A percentile compares a stretch with the other conserved stretches of the same genome.
phyloP scores from a whole-genome alignment of 1,284 basidiomycete genomes.

The Sphaerobolus stellatus region DNA sequence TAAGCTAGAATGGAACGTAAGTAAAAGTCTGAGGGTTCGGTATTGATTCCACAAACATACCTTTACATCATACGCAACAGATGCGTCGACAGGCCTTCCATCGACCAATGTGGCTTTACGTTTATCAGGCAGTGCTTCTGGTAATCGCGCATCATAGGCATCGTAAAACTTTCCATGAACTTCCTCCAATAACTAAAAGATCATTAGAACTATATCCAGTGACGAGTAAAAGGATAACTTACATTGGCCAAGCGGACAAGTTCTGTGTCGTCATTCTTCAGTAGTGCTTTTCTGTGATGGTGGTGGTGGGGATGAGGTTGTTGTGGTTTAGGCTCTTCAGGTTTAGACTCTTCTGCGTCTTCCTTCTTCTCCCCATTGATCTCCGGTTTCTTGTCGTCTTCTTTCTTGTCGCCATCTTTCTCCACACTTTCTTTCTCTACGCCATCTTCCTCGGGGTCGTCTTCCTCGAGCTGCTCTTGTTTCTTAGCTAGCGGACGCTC shows the following conservation, averaged over 20 bases:
- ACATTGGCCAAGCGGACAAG: slow-evolving; percentile 75
- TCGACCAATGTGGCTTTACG: slow-evolving; percentile 28
- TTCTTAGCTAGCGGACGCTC: slow-evolving; percentile 85
- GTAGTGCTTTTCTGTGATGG: slow-evolving; percentile 60
- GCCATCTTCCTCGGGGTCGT: slow-evolving; percentile 18
- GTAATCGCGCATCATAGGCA: slow-evolving; percentile 51
- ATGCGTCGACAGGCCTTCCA: slow-evolving; percentile 18
- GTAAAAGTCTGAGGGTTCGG: slow-evolving; percentile 9
- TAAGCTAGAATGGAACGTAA: slow-evolving; percentile 47
- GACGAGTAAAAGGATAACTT: slow-evolving; percentile 21
- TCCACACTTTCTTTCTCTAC: slow-evolving; percentile 5
- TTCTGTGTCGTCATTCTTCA: slow-evolving; percentile 90
- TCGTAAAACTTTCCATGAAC: slow-evolving; percentile 78
- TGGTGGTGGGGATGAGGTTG: too few relatives aligned
- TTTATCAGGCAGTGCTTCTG: slow-evolving; percentile 34
- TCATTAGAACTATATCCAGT: slow-evolving; percentile 10
- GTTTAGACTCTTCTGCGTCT: slow-evolving; percentile 14
- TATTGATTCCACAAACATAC: slow-evolving; percentile 38
- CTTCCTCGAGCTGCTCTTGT: slow-evolving; percentile 72
- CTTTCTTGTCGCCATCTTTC: slow-evolving; percentile 26
- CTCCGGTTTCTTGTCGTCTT: slow-evolving; percentile 15
- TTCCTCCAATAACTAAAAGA: slow-evolving; percentile 65
- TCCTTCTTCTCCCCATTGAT: slow-evolving; percentile 18
- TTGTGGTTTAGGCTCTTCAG: slow-evolving; percentile 16
- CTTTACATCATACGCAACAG: slow-evolving; percentile 54